These are phyloP conservation scores for Inga oerstediana DNA, from an alignment of 306 rosid genomes.

Conservation along the genomic window DNA sequence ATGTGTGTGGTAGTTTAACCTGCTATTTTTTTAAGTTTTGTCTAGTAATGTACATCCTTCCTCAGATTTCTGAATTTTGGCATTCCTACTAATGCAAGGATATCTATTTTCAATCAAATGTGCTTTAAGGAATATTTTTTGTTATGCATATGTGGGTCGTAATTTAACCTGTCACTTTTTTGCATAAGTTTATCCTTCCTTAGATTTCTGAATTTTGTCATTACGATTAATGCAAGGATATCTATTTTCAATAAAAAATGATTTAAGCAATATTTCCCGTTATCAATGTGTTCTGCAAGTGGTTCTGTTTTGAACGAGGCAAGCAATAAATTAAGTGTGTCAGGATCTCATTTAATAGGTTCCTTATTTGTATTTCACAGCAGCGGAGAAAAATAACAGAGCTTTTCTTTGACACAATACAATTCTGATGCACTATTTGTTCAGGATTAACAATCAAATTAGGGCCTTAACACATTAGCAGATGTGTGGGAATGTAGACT, in stretches of 20 bases:
- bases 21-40: background rate
- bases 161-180: background rate
- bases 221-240: slow-evolving; percentile 9
- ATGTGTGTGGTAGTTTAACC: background rate
- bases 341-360: background rate
- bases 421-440: slow-evolving; percentile 5
- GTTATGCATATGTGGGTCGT: background rate
- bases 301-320: background rate
- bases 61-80: slow-evolving; percentile 8
- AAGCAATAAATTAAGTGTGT: background rate
- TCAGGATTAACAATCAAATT: background rate
- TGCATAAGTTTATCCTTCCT: background rate
- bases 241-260: background rate
- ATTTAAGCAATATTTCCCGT: background rate
- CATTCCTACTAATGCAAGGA: slow-evolving; percentile 6
- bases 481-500: background rate
- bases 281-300: slow-evolving; percentile 4
- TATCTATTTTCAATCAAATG: background rate
- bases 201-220: background rate
- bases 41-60: background rate
- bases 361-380: background rate
- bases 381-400: background rate
- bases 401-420: background rate
- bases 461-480: background rate
- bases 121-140: background rate